Conservation (phyloP, 495 filamentous ascomycete genomes). For the Thozetella sp. region DNA sequence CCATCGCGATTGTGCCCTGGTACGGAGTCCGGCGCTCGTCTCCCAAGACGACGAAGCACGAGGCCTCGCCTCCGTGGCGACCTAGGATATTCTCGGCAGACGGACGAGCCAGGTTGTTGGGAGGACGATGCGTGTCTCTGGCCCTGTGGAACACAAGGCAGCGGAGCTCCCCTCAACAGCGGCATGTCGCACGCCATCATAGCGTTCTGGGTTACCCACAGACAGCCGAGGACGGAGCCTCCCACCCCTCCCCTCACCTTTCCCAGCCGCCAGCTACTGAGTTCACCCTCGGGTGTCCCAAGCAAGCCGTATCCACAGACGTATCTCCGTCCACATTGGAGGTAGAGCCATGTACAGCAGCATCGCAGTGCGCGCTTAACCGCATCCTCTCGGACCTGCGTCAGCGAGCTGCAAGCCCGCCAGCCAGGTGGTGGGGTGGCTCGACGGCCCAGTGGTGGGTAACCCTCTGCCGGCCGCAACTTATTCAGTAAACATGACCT, state of each 20-base stretch:
- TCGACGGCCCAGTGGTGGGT: not conserved
- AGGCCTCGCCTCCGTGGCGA: too few species aligned
- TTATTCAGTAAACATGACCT: too few species aligned
- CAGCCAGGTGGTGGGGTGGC: slow-evolving; percentile 8
- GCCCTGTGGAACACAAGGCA: too few species aligned
- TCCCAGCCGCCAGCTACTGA: not conserved
- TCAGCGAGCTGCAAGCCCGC: slow-evolving; percentile 16
- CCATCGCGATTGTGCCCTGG: too few species aligned
- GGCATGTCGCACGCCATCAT: too few species aligned
- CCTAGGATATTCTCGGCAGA: too few species aligned
- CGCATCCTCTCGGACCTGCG: slow-evolving; percentile 32
- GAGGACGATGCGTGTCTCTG: too few species aligned
- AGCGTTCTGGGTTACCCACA: not conserved
- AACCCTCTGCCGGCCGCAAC: not conserved
- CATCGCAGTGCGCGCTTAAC: slow-evolving; percentile 22
- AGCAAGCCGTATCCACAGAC: slow-evolving; percentile 5
- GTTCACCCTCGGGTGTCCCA: not conserved
- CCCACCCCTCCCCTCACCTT: not conserved
- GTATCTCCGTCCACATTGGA: not conserved
- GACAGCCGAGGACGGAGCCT: slow-evolving; percentile 1
- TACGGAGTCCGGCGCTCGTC: too few species aligned
- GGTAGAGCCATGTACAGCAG: slow-evolving; percentile 4
- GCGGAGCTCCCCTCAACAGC: too few species aligned
- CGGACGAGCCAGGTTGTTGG: too few species aligned
- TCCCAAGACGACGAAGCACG: too few species aligned